Conservation (phyloP, 371 early-diverging fungal genomes). For the Mucor lusitanicus region DNA sequence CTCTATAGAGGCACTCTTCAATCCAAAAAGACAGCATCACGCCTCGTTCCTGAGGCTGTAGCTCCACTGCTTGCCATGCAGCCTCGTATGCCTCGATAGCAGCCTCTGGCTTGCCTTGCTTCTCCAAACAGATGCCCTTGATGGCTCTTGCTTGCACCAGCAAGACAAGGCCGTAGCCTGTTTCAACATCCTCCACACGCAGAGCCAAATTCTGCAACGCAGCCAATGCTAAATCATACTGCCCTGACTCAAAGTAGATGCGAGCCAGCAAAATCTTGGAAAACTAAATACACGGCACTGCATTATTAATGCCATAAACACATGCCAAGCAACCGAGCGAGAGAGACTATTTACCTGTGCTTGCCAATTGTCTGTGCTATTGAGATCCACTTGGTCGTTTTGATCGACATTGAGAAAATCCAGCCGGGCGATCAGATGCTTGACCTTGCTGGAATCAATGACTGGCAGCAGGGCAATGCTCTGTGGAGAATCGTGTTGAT, state of each 20-base stretch:
- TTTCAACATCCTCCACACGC: slow-evolving; percentile 31
- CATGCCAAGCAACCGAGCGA: too few species aligned
- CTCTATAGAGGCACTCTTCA: slow-evolving; percentile 70
- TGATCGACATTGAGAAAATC: slow-evolving; percentile 1
- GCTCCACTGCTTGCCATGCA: slow-evolving; percentile 46
- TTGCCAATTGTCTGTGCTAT: slow-evolving; percentile 26
- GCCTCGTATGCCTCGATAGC: slow-evolving; percentile 59
- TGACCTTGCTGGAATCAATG: slow-evolving; percentile 8
- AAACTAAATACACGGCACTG: too few species aligned
- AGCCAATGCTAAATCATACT: slow-evolving; percentile 31
- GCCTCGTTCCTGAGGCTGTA: slow-evolving; percentile 44
- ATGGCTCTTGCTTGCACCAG: slow-evolving; percentile 53
- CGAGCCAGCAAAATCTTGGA: slow-evolving; percentile 43
- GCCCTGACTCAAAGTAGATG: slow-evolving; percentile 39
- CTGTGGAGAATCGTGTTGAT: slow-evolving; percentile 27
- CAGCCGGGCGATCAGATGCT: slow-evolving; percentile 1
- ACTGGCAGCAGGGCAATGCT: slow-evolving; percentile 21
- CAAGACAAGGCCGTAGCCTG: slow-evolving; percentile 60
- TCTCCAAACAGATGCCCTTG: slow-evolving; percentile 59
- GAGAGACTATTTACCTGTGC: slow-evolving; percentile 17
- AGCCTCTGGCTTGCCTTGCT: slow-evolving; percentile 37
- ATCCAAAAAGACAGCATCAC: slow-evolving; percentile 66
- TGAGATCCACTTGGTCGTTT: not conserved
- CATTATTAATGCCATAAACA: too few species aligned
- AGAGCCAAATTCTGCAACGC: slow-evolving; percentile 32